These are phyloP conservation scores for Huntiella decipiens DNA, from an alignment of 2,329 filamentous ascomycete species.

Conservation along the genomic window DNA sequence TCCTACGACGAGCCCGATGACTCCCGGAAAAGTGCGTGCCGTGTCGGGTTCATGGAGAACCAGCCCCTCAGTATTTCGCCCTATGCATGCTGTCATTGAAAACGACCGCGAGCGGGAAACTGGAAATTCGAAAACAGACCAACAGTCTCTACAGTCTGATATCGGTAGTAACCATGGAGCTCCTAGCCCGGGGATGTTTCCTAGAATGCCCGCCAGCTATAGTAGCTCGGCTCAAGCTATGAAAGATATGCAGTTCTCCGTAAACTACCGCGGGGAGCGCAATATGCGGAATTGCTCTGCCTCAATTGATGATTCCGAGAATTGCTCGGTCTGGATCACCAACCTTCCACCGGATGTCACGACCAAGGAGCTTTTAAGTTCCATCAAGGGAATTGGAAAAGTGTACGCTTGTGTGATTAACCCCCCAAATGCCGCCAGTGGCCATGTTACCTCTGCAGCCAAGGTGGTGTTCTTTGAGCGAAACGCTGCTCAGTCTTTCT, in stretches of 20 bases:
- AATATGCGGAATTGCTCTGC: slow-evolving; percentile 22
- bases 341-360: slow-evolving; percentile 27
- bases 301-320: slow-evolving; percentile 21
- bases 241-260: slow-evolving; percentile 14
- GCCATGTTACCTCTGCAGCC: slow-evolving; percentile 23
- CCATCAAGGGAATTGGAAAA: slow-evolving; percentile 28
- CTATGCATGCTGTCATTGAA: slow-evolving; percentile 5
- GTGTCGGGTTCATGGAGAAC: neutral
- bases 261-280: slow-evolving; percentile 23
- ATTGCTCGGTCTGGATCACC: slow-evolving; percentile 34
- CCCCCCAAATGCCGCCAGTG: slow-evolving; percentile 20
- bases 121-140: too few relatives aligned
- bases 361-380: slow-evolving; percentile 24
- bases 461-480: slow-evolving; percentile 32
- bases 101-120: neutral
- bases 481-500: slow-evolving; percentile 20
- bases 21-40: neutral
- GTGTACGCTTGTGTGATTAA: slow-evolving; percentile 34
- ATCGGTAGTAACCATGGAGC: too few relatives aligned
- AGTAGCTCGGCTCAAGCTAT: too few relatives aligned
- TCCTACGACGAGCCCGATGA: too few relatives aligned
- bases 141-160: too few relatives aligned
- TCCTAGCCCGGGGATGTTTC: too few relatives aligned
- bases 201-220: too few relatives aligned
- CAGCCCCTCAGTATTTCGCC: neutral